Evolutionary conservation across 2,329 filamentous ascomycete species (phyloP).

Genomic region (Calonectria henricotiae): DNA sequence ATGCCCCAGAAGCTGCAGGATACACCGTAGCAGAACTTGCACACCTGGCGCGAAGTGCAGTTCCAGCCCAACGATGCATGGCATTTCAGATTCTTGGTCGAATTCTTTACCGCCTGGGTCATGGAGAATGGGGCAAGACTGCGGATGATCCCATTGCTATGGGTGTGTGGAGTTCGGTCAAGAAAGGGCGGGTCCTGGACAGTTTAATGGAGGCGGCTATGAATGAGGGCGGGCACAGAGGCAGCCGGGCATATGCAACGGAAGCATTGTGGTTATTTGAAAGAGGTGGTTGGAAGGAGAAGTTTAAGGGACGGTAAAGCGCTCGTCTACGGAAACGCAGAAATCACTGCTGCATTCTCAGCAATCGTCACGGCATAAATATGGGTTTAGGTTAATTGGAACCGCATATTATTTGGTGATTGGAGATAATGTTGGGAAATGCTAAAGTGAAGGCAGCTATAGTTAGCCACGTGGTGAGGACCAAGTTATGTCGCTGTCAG

Average conservation of each 20-base stretch:
- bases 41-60: conserved; percentile 83
- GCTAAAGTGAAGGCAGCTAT: not conserved
- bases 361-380: not conserved
- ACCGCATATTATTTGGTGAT: not conserved
- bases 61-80: conserved; percentile 90
- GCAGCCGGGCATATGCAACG: conserved; percentile 86
- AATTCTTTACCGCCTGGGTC: conserved; percentile 86
- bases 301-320: conserved; percentile 69
- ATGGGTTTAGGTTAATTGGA: not conserved
- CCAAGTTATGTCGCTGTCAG: not conserved
- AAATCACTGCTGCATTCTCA: not conserved
- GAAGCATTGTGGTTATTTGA: conserved; percentile 91
- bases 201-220: conserved; percentile 84
- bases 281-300: conserved; percentile 80
- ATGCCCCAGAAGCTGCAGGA: conserved; percentile 92
- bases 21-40: conserved; percentile 94
- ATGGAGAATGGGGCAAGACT: conserved; percentile 77
- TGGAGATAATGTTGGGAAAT: not conserved
- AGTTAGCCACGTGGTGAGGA: not conserved
- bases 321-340: not conserved
- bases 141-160: conserved; percentile 76
- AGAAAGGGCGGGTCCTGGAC: conserved; percentile 83
- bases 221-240: conserved; percentile 80
- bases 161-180: conserved; percentile 87
- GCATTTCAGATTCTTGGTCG: conserved; percentile 93